Percentiles rank a stretch among this genome's conserved stretches.
phyloP scores from a whole-genome alignment of 306 rosid species.

The Canavalia gladiata region DNA sequence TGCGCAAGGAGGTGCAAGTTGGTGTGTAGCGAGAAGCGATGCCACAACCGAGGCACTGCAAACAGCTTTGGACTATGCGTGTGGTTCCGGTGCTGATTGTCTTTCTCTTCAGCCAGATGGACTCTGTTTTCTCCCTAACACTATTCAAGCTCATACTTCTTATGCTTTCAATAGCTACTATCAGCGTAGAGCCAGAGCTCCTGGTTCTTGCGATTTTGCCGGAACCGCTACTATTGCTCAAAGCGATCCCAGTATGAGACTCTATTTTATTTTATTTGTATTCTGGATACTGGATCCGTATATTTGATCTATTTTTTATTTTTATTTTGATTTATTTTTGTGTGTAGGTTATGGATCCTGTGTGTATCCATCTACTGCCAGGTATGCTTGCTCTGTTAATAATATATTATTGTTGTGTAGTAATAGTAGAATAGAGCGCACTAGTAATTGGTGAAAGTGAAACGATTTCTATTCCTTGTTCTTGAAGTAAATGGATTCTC shows the following conservation, averaged over 20 bases:
- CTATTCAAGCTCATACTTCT: slow-evolving; percentile 93
- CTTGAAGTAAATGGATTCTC: slow-evolving; percentile 66
- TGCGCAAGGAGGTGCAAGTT: slow-evolving; percentile 51
- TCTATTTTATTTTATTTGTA: too few relatives aligned
- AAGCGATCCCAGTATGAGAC: slow-evolving; percentile 73
- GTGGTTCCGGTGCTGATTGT: slow-evolving; percentile 83
- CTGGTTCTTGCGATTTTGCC: slow-evolving; percentile 83
- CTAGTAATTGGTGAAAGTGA: neutral
- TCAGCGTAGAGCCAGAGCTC: slow-evolving; percentile 66
- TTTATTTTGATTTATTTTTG: neutral
- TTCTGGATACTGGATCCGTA: too few relatives aligned
- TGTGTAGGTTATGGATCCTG: slow-evolving; percentile 97
- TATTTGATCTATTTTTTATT: too few relatives aligned
- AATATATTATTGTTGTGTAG: neutral
- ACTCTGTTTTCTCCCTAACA: slow-evolving; percentile 86
- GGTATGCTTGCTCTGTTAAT: slow-evolving; percentile 55
- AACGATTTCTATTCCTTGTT: slow-evolving; percentile 60
- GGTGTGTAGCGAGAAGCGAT: slow-evolving; percentile 92
- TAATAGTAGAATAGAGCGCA: too few relatives aligned
- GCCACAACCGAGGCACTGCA: slow-evolving; percentile 64
- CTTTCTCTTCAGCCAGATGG: slow-evolving; percentile 65
- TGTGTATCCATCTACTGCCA: slow-evolving; percentile 78
- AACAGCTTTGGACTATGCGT: slow-evolving; percentile 84
- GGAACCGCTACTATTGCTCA: slow-evolving; percentile 86
- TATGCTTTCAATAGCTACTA: slow-evolving; percentile 89